These are phyloP conservation scores for Plasmodium chabaudi DNA, from an alignment of 169 alveolate genomes.

Conservation along the genomic window DNA sequence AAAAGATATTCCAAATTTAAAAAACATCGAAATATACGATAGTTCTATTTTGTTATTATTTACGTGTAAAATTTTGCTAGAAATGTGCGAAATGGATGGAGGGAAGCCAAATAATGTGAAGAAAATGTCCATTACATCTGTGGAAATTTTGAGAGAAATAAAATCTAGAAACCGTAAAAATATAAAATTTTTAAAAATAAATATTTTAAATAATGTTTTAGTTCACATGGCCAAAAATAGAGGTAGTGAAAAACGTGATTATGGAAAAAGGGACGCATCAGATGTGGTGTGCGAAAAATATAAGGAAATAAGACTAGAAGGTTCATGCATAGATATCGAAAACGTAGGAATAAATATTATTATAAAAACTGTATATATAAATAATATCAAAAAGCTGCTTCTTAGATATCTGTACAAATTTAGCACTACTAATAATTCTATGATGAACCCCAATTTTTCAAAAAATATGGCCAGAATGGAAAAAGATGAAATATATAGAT, in stretches of 20 bases:
- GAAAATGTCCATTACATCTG: slow-evolving; percentile 42
- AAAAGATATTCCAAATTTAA: slow-evolving; percentile 32
- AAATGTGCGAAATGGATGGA: slow-evolving; percentile 3
- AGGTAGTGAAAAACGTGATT: neutral
- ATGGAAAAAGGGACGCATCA: neutral
- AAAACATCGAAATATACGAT: slow-evolving; percentile 17
- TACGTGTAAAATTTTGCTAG: slow-evolving; percentile 23
- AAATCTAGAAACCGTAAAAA: slow-evolving; percentile 59
- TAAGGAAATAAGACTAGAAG: slow-evolving; percentile 64
- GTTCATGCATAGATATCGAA: slow-evolving; percentile 57
- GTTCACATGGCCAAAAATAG: slow-evolving; percentile 21
- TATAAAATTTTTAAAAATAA: slow-evolving; percentile 59
- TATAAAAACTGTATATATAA: slow-evolving; percentile 55
- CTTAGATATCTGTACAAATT: slow-evolving; percentile 22
- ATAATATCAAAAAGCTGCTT: slow-evolving; percentile 40
- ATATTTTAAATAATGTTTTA: slow-evolving; percentile 35
- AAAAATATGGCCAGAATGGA: slow-evolving; percentile 1
- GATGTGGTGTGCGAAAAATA: slow-evolving; percentile 14
- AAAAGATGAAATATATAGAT: neutral
- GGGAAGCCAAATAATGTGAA: slow-evolving; percentile 2
- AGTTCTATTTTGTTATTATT: slow-evolving; percentile 39
- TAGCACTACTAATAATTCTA: slow-evolving; percentile 7
- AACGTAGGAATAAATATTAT: slow-evolving; percentile 65
- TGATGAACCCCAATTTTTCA: neutral
- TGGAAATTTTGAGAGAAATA: slow-evolving; percentile 58